Conservation (phyloP, 1,284 basidiomycete species). For the Cystobasidium slooffiae region DNA sequence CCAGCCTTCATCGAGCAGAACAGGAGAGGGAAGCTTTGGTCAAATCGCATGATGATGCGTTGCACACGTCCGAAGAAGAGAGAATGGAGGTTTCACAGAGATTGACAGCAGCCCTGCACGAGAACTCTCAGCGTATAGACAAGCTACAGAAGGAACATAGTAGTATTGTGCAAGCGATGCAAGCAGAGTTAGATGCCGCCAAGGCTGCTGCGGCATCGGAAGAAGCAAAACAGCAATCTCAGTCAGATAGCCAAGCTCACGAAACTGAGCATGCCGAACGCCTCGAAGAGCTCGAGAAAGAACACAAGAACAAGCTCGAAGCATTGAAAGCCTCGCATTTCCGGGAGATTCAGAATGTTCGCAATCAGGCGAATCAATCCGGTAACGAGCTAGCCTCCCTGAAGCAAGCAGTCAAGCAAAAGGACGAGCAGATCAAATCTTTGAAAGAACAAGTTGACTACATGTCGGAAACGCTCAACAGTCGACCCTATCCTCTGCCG, state of each 20-base stretch:
- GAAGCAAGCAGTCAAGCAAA: background rate
- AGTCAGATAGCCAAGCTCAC: background rate
- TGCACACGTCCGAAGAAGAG: slow-evolving; percentile 36
- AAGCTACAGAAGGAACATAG: slow-evolving; percentile 44
- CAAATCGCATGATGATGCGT: slow-evolving; percentile 17
- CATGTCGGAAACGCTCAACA: slow-evolving; percentile 18
- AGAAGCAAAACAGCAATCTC: background rate
- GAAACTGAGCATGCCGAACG: background rate
- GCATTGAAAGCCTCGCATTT: slow-evolving; percentile 23
- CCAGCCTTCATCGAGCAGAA: background rate
- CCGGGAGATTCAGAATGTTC: slow-evolving; percentile 30
- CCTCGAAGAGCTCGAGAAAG: background rate
- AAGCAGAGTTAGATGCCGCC: background rate
- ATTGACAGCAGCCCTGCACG: slow-evolving; percentile 37
- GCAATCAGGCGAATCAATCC: slow-evolving; percentile 39
- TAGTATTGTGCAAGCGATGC: slow-evolving; percentile 30
- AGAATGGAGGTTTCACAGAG: slow-evolving; percentile 38
- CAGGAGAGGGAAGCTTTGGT: background rate
- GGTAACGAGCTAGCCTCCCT: slow-evolving; percentile 18
- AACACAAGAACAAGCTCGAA: slow-evolving; percentile 6
- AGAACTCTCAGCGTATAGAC: slow-evolving; percentile 38
- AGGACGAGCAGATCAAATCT: slow-evolving; percentile 24
- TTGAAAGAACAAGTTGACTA: slow-evolving; percentile 30
- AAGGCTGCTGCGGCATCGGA: background rate
- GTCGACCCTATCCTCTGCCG: slow-evolving; percentile 23